These are phyloP conservation scores for Fusarium incarnatum DNA, from an alignment of 2,329 filamentous ascomycete genomes.

Conservation along the genomic window DNA sequence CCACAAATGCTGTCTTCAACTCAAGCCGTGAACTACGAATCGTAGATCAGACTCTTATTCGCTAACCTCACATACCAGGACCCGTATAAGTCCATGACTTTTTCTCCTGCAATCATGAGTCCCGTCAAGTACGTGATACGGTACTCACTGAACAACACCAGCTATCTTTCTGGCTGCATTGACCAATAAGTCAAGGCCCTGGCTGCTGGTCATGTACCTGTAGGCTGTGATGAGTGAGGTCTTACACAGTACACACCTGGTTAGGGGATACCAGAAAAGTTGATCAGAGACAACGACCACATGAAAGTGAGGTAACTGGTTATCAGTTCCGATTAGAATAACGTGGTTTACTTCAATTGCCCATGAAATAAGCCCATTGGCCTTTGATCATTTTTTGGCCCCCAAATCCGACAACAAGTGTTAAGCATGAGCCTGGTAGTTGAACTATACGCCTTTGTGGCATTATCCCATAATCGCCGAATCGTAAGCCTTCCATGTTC, in stretches of 20 bases:
- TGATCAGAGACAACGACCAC: background rate
- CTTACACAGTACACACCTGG: background rate
- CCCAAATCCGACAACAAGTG: background rate
- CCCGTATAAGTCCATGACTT: background rate
- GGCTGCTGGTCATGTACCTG: background rate
- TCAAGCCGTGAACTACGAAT: background rate
- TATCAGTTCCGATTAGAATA: background rate
- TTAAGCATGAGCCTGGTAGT: too few relatives aligned
- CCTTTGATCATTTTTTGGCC: background rate
- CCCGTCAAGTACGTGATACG: background rate
- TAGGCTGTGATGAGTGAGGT: background rate
- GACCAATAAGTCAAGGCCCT: background rate
- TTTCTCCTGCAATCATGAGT: background rate
- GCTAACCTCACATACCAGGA: constrained; percentile 1
- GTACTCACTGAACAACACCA: background rate
- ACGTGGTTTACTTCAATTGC: background rate
- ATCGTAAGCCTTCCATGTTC: background rate
- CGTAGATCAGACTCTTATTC: constrained; percentile 1
- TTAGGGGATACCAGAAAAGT: background rate
- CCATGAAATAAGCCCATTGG: background rate
- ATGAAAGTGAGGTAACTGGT: background rate
- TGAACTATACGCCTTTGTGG: background rate
- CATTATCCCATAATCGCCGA: background rate
- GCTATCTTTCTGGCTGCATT: constrained; percentile 1
- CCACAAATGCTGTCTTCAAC: background rate